Conservation (phyloP, 139 green algal genomes). For the Coccomyxa sp. region DNA sequence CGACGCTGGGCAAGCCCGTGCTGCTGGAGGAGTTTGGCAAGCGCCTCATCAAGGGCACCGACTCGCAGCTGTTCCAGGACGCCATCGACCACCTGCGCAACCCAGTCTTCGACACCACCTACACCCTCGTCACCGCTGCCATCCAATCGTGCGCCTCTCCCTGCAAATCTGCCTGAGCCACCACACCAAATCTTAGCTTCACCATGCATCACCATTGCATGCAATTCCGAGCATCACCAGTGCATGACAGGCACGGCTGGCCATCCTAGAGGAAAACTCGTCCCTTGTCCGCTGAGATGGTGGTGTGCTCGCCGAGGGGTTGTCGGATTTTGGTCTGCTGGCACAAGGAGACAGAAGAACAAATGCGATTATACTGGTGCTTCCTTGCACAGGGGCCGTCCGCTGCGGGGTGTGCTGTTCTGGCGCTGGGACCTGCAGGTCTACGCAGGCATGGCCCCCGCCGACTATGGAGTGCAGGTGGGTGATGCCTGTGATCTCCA, state of each 20-base stretch:
- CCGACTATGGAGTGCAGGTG: conserved; percentile 15
- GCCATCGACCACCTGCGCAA: conserved; percentile 16
- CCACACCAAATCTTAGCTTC: no score
- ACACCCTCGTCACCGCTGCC: not conserved
- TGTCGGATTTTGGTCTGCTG: no score
- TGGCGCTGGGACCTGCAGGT: conserved; percentile 20
- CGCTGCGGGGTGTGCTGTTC: conserved; percentile 18
- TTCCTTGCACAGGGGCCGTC: not conserved
- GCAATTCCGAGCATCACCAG: no score
- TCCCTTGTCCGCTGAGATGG: no score
- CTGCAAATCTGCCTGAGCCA: not conserved
- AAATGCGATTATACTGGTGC: not conserved
- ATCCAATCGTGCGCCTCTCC: not conserved
- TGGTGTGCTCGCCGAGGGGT: no score
- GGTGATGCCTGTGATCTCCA: not conserved
- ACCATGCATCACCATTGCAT: no score
- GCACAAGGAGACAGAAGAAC: no score
- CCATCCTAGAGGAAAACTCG: no score
- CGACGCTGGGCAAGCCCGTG: conserved; percentile 62
- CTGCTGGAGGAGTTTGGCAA: conserved; percentile 79
- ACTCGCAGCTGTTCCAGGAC: not conserved
- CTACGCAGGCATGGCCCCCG: not conserved
- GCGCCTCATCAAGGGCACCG: conserved; percentile 4
- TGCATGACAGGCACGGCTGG: no score
- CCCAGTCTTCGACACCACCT: conserved; percentile 14